phyloP scores from a whole-genome alignment of 108 stramenopile genomes.

The Seminavis robusta region DNA sequence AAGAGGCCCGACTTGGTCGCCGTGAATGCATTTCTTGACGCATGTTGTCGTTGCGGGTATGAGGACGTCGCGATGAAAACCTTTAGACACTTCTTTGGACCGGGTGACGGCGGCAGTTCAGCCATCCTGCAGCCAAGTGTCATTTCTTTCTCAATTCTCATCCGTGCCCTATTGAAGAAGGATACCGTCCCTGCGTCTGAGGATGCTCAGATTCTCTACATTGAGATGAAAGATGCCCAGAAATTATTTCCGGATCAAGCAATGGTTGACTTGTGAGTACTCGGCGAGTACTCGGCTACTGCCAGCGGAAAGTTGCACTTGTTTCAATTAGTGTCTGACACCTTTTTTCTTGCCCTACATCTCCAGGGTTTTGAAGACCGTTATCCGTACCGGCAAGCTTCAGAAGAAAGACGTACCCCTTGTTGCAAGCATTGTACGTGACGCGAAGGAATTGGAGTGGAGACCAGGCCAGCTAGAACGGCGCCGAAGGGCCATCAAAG shows the following conservation, averaged over 20 bases:
- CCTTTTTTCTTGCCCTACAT: neutral
- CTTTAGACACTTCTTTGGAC: slow-evolving; percentile 45
- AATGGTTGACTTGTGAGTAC: slow-evolving; percentile 71
- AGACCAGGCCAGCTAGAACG: slow-evolving; percentile 48
- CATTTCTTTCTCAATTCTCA: slow-evolving; percentile 70
- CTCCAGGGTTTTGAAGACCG: slow-evolving; percentile 50
- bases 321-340: neutral
- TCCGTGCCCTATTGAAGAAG: slow-evolving; percentile 50
- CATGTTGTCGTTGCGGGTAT: slow-evolving; percentile 48
- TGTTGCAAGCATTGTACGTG: slow-evolving; percentile 49
- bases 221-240: slow-evolving; percentile 59
- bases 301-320: neutral
- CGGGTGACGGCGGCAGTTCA: slow-evolving; percentile 1
- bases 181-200: slow-evolving; percentile 35
- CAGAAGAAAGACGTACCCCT: slow-evolving; percentile 56
- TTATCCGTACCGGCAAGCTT: slow-evolving; percentile 38
- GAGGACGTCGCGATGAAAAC: slow-evolving; percentile 50
- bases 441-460: slow-evolving; percentile 67
- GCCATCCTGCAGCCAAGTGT: slow-evolving; percentile 60
- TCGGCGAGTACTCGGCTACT: neutral
- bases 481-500: slow-evolving; percentile 49
- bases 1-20: slow-evolving; percentile 61
- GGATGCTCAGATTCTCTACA: slow-evolving; percentile 47
- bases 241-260: slow-evolving; percentile 59
- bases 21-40: slow-evolving; percentile 72